These are phyloP conservation scores for Claviceps pazoutovae DNA, from an alignment of 2,329 filamentous ascomycete species.

Conservation along the genomic window DNA sequence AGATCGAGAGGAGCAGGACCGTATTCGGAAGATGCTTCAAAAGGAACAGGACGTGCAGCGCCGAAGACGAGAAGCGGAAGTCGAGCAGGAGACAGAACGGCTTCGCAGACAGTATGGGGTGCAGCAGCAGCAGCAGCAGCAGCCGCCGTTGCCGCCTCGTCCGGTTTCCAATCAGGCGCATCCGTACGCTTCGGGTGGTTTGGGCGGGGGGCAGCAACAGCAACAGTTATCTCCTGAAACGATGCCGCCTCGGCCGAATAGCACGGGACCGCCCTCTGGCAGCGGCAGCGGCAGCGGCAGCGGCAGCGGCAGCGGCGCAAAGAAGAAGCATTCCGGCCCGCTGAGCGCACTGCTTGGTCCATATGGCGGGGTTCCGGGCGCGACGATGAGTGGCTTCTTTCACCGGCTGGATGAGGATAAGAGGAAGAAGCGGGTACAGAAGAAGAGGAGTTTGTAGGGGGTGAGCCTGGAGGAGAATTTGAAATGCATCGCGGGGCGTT, in stretches of 20 bases:
- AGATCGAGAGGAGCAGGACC: conserved; percentile 37
- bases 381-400: conserved; percentile 33
- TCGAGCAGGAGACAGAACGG: conserved; percentile 73
- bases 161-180: too few relatives aligned
- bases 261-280: conserved; percentile 9
- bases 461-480: conserved; percentile 8
- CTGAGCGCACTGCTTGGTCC: conserved; percentile 14
- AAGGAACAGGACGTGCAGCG: conserved; percentile 45
- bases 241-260: too few relatives aligned
- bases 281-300: background rate
- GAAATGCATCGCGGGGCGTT: background rate
- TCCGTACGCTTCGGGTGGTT: too few relatives aligned
- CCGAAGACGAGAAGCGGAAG: conserved; percentile 38
- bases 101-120: conserved; percentile 56
- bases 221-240: too few relatives aligned
- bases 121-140: conserved; percentile 25
- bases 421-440: conserved; percentile 26
- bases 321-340: conserved; percentile 13
- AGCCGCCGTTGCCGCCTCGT: conserved; percentile 17
- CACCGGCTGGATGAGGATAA: conserved; percentile 22
- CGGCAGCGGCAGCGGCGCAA: conserved; percentile 1
- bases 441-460: conserved; percentile 31
- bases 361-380: background rate
- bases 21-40: conserved; percentile 52
- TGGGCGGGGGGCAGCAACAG: too few relatives aligned